These are phyloP conservation scores for Neurospora sp. DNA, from an alignment of 2,329 filamentous ascomycete species.

Conservation along the genomic window DNA sequence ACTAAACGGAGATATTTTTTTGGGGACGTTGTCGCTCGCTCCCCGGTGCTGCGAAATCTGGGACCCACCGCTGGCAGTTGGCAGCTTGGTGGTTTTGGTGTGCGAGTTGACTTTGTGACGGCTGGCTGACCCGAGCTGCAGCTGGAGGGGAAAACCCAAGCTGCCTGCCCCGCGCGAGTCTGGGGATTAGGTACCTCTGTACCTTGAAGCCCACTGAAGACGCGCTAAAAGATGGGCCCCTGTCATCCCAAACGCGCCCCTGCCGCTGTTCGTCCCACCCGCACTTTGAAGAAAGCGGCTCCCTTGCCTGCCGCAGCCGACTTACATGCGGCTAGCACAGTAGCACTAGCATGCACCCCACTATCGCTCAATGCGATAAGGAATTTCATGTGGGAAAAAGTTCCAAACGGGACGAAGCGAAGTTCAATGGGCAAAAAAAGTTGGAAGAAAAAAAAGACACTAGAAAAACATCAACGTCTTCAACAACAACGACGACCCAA, in stretches of 20 bases:
- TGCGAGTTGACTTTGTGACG: neutral
- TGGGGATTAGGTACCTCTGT: neutral
- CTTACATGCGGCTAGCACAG: neutral
- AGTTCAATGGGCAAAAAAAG: constrained; percentile 25
- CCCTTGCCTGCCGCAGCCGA: neutral
- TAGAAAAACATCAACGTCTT: neutral
- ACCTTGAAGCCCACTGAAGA: neutral
- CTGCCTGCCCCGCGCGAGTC: neutral
- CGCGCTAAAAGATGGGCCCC: neutral
- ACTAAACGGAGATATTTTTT: constrained; percentile 15
- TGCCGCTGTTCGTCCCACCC: neutral
- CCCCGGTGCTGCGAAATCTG: neutral
- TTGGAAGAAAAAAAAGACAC: constrained; percentile 12
- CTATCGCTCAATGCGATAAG: neutral
- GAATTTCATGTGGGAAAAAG: constrained; percentile 1
- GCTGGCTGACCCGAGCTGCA: neutral
- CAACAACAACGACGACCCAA: neutral
- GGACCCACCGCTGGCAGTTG: neutral
- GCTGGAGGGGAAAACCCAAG: neutral
- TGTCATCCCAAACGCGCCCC: neutral
- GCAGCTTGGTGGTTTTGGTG: neutral
- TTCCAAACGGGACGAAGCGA: neutral
- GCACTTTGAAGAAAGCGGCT: neutral
- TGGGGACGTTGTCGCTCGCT: neutral
- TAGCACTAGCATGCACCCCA: neutral